Evolutionary conservation across 257 asterid species (phyloP).

Genomic region (Salvia rosmarinus): DNA sequence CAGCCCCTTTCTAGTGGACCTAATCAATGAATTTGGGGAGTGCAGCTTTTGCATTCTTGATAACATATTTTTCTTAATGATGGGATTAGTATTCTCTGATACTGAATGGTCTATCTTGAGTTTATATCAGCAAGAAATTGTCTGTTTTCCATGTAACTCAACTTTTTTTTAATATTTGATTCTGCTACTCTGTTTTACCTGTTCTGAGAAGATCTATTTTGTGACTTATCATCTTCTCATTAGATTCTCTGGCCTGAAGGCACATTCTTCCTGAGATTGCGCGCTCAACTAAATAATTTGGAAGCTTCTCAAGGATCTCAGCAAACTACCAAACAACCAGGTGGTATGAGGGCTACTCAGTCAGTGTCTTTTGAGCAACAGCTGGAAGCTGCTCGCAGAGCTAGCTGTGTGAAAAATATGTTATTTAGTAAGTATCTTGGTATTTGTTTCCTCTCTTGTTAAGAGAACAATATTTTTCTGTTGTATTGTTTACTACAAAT

Average conservation of each 20-base stretch:
- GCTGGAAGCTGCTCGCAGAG: slow-evolving; percentile 97
- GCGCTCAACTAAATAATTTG: slow-evolving; percentile 39
- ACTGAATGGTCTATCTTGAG: neutral
- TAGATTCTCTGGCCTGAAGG: slow-evolving; percentile 98
- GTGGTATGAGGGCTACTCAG: slow-evolving; percentile 53
- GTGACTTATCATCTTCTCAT: slow-evolving; percentile 28
- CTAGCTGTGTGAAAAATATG: slow-evolving; percentile 85
- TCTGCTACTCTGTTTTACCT: neutral
- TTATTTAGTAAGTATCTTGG: slow-evolving; percentile 69
- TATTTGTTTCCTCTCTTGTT: slow-evolving; percentile 23
- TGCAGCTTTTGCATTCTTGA: slow-evolving; percentile 15
- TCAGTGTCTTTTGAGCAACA: slow-evolving; percentile 88
- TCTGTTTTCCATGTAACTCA: neutral
- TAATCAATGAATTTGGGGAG: slow-evolving; percentile 14
- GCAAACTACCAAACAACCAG: slow-evolving; percentile 42
- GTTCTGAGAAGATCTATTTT: slow-evolving; percentile 13
- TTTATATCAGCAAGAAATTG: neutral
- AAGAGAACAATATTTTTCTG: neutral
- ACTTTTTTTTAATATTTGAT: neutral
- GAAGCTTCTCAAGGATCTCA: slow-evolving; percentile 48
- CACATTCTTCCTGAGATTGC: slow-evolving; percentile 69
- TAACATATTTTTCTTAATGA: neutral
- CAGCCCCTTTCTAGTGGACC: slow-evolving; percentile 19
- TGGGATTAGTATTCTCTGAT: neutral
- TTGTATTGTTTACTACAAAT: neutral